Conservation (phyloP, 805 yeast species). For the Yarrowia deformans region DNA sequence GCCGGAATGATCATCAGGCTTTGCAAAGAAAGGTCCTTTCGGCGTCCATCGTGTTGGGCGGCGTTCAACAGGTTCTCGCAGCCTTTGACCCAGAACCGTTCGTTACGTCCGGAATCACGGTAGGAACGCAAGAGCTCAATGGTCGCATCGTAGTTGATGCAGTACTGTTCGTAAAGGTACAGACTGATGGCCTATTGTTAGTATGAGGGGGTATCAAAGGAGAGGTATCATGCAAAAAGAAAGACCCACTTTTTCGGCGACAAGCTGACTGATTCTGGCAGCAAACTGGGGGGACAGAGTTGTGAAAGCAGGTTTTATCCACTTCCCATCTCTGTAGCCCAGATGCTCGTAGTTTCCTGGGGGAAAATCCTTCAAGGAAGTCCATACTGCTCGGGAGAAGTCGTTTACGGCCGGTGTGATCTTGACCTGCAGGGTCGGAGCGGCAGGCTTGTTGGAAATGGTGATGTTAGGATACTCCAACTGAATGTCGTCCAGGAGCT, state of each 20-base stretch:
- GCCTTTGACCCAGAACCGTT: slow-evolving; percentile 34
- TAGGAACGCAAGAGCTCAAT: slow-evolving; percentile 20
- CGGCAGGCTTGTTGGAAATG: slow-evolving; percentile 27
- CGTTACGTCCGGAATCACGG: slow-evolving; percentile 11
- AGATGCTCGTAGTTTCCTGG: slow-evolving; percentile 1
- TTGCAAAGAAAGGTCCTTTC: slow-evolving; percentile 21
- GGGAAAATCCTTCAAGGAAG: slow-evolving; percentile 28
- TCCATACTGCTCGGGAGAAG: slow-evolving; percentile 21
- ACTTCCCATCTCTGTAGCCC: slow-evolving; percentile 11
- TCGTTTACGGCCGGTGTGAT: slow-evolving; percentile 11
- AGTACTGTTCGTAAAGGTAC: slow-evolving; percentile 34
- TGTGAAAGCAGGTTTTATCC: slow-evolving; percentile 32
- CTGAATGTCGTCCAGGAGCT: slow-evolving; percentile 26
- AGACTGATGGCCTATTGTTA: slow-evolving; percentile 33
- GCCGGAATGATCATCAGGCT: slow-evolving; percentile 27
- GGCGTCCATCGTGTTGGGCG: neutral
- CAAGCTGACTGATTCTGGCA: slow-evolving; percentile 35
- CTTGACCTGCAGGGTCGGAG: slow-evolving; percentile 14
- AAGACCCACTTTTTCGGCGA: slow-evolving; percentile 30
- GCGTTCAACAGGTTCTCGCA: slow-evolving; percentile 34
- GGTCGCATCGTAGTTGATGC: slow-evolving; percentile 36
- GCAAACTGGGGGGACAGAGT: slow-evolving; percentile 32
- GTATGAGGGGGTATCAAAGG: slow-evolving; percentile 13
- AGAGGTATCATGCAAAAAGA: slow-evolving; percentile 1
- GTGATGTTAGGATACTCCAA: slow-evolving; percentile 28